Percentiles rank a stretch among this genome's conserved stretches.
Evolutionary conservation across 305 asterid species (phyloP).

Genomic region (Fraxinus nigra): DNA sequence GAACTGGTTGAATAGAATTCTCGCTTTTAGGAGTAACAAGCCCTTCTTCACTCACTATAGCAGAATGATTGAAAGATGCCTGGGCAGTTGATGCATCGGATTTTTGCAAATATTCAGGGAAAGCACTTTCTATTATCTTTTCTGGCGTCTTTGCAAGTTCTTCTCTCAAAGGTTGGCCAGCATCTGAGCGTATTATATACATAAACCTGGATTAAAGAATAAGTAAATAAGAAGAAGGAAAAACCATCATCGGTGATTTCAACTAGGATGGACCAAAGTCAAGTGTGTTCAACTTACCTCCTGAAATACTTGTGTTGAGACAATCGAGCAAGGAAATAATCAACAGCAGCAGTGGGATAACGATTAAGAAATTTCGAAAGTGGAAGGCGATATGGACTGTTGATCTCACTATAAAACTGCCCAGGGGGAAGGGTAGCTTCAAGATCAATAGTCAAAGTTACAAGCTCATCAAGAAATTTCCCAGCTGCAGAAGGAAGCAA

Average conservation of each 20-base stretch:
- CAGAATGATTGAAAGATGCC: constrained; percentile 60
- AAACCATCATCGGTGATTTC: constrained; percentile 9
- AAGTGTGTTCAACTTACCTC: constrained; percentile 50
- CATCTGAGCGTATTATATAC: constrained; percentile 95
- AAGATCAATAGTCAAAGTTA: constrained; percentile 92
- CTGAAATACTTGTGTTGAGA: constrained; percentile 87
- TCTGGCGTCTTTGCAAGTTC: constrained; percentile 98
- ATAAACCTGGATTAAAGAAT: constrained; percentile 62
- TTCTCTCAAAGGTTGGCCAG: constrained; percentile 98
- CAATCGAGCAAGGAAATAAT: constrained; percentile 88
- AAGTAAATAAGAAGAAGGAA: constrained; percentile 21
- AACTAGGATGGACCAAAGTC: constrained; percentile 5
- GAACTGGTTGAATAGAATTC: constrained; percentile 50
- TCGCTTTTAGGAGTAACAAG: constrained; percentile 63
- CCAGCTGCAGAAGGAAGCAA: constrained; percentile 99
- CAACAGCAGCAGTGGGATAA: constrained; percentile 90
- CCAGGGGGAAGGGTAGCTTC: constrained; percentile 97
- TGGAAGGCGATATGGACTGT: constrained; percentile 97
- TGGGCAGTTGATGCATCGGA: constrained; percentile 52
- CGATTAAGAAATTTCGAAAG: constrained; percentile 95
- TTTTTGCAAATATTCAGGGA: constrained; percentile 65
- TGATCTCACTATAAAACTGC: constrained; percentile 95
- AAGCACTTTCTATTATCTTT: constrained; percentile 90
- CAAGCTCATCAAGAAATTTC: constrained; percentile 97
- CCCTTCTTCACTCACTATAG: constrained; percentile 54